Evolutionary conservation across 2,329 filamentous ascomycete species (phyloP).

Genomic region (Penicillium griseofulvum): DNA sequence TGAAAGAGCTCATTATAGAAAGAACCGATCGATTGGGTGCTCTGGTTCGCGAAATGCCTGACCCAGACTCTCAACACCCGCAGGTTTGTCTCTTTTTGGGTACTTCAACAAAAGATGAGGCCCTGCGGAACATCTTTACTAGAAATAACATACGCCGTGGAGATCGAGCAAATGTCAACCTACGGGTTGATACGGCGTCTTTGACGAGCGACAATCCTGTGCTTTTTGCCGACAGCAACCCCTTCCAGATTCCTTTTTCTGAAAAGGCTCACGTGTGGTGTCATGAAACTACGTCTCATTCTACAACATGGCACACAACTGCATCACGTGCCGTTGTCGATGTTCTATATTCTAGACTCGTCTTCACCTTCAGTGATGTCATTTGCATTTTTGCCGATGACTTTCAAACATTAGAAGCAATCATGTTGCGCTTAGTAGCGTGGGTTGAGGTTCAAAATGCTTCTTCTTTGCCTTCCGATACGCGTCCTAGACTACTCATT

Average conservation of each 20-base stretch:
- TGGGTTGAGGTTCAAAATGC: constrained; percentile 8
- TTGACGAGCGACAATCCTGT: background rate
- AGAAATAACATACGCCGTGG: constrained; percentile 13
- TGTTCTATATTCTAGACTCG: constrained; percentile 7
- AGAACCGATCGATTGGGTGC: constrained; percentile 4
- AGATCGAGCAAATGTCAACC: constrained; percentile 10
- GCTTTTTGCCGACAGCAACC: constrained; percentile 10
- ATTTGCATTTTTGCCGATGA: constrained; percentile 13
- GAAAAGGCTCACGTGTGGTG: constrained; percentile 9
- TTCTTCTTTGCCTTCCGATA: background rate
- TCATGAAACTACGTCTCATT: constrained; percentile 6
- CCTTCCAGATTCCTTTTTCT: background rate
- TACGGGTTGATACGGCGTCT: constrained; percentile 8
- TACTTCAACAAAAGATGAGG: constrained; percentile 5
- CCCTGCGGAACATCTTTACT: constrained; percentile 6
- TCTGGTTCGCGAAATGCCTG: constrained; percentile 6
- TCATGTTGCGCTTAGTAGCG: background rate
- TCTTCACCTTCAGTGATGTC: constrained; percentile 11
- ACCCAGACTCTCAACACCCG: constrained; percentile 1
- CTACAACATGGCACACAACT: constrained; percentile 4
- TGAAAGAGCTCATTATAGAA: constrained; percentile 7
- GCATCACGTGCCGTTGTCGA: background rate
- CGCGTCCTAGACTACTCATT: constrained; percentile 6
- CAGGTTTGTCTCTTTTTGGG: constrained; percentile 10
- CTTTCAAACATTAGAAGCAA: constrained; percentile 5